Evolutionary conservation across 768 basidiomycete genomes (phyloP).

Genomic region (Bullera alba): DNA sequence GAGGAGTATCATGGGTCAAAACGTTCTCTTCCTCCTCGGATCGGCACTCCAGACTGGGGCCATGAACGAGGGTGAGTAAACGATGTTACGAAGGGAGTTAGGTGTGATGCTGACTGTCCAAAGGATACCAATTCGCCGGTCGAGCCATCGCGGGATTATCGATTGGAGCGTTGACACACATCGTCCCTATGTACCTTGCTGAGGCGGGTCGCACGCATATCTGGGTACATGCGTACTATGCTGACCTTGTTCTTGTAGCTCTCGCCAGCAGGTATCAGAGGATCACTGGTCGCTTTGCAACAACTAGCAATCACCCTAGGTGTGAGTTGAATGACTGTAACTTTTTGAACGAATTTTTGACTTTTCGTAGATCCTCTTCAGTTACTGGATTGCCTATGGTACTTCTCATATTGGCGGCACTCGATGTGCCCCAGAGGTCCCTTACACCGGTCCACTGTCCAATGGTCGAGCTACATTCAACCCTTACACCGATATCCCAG

Average conservation of each 20-base stretch:
- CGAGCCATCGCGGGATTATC: not conserved
- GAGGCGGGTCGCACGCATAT: not conserved
- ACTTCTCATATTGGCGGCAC: not conserved
- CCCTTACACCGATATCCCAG: no score
- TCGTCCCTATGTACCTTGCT: not conserved
- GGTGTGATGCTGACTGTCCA: not conserved
- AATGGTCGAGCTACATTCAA: no score
- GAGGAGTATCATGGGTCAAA: slow-evolving; percentile 2
- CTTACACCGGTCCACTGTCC: no score
- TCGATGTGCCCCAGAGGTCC: no score
- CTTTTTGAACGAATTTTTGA: not conserved
- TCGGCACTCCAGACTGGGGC: not conserved
- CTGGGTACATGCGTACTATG: not conserved
- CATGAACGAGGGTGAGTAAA: not conserved
- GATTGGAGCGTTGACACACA: not conserved
- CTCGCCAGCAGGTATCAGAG: not conserved
- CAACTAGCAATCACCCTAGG: no score
- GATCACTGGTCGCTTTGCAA: no score
- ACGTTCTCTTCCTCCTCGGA: slow-evolving; percentile 4
- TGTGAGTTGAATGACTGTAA: not conserved
- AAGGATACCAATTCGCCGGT: not conserved
- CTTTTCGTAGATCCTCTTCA: not conserved
- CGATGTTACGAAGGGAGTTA: slow-evolving; percentile 2
- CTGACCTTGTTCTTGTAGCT: not conserved
- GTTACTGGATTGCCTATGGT: not conserved